Evolutionary conservation across 352 stramenopile genomes (phyloP).

Genomic region (Aphanomyces astaci): DNA sequence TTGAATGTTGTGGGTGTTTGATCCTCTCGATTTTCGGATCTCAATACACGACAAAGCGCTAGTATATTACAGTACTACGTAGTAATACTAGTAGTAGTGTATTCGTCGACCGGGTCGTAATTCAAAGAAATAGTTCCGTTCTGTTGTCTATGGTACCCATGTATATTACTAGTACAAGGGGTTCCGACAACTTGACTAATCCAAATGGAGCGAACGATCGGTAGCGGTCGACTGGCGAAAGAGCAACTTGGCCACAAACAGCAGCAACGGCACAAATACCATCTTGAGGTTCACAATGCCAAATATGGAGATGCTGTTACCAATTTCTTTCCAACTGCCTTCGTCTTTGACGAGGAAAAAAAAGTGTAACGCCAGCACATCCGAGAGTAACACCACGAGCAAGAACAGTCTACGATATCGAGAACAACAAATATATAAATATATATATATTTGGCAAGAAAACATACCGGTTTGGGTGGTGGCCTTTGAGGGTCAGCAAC

Average conservation of each 20-base stretch:
- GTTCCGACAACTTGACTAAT: background rate
- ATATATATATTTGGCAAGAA: too few relatives aligned
- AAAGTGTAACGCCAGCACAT: constrained; percentile 73
- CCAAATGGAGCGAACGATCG: background rate
- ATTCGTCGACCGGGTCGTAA: too few relatives aligned
- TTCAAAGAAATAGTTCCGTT: too few relatives aligned
- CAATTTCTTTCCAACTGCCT: constrained; percentile 83
- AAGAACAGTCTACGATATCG: constrained; percentile 44
- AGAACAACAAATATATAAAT: too few relatives aligned
- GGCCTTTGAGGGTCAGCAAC: constrained; percentile 33
- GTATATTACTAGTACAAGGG: too few relatives aligned
- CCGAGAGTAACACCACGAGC: constrained; percentile 69
- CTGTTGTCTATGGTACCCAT: too few relatives aligned
- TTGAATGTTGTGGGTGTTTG: too few relatives aligned
- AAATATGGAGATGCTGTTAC: constrained; percentile 83
- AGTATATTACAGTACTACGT: too few relatives aligned
- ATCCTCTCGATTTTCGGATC: too few relatives aligned
- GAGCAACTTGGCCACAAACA: constrained; percentile 34
- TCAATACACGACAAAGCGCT: too few relatives aligned
- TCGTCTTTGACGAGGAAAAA: constrained; percentile 78
- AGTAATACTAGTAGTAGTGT: too few relatives aligned
- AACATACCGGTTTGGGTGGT: constrained; percentile 24
- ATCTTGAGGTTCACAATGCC: constrained; percentile 77
- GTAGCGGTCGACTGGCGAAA: background rate
- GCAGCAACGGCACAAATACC: constrained; percentile 73